Conservation (phyloP, 345 rosid species). For the Tarenaya hassleriana region DNA sequence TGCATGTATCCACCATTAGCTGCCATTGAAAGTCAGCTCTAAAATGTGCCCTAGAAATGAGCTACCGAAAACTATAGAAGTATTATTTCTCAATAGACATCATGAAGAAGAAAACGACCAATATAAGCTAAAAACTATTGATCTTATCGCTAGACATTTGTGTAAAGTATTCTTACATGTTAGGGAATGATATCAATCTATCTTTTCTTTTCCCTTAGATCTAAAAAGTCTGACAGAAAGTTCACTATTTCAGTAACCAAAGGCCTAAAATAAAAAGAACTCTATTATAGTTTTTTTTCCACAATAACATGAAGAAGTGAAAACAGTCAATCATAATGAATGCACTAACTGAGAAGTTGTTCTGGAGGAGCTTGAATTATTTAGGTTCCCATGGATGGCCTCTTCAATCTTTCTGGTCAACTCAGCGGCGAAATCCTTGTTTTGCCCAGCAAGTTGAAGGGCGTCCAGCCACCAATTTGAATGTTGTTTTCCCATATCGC, state of each 20-base stretch:
- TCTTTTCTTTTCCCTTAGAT: no score
- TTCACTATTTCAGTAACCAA: no score
- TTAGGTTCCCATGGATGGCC: constrained; percentile 54
- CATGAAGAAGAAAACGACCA: constrained; percentile 9
- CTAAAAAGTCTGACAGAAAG: no score
- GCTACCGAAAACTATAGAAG: constrained; percentile 9
- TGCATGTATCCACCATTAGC: constrained; percentile 21
- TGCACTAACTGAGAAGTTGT: constrained; percentile 42
- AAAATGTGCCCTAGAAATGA: constrained; percentile 2
- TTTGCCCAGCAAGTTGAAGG: constrained; percentile 55
- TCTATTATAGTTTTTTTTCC: no score
- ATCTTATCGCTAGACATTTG: no score
- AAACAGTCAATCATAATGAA: constrained; percentile 5
- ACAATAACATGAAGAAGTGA: constrained; percentile 7
- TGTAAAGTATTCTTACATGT: no score
- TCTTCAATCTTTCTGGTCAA: constrained; percentile 82
- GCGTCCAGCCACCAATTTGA: constrained; percentile 87
- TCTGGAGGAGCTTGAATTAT: constrained; percentile 50
- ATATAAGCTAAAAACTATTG: no score
- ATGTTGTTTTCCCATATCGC: constrained; percentile 36
- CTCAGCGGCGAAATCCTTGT: constrained; percentile 54
- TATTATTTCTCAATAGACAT: not conserved
- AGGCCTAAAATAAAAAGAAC: not conserved
- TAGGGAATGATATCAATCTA: no score
- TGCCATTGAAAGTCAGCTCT: constrained; percentile 9